These are phyloP conservation scores for Paramecium sexaurelia DNA, from an alignment of 73 alveolate genomes.

Conservation along the genomic window DNA sequence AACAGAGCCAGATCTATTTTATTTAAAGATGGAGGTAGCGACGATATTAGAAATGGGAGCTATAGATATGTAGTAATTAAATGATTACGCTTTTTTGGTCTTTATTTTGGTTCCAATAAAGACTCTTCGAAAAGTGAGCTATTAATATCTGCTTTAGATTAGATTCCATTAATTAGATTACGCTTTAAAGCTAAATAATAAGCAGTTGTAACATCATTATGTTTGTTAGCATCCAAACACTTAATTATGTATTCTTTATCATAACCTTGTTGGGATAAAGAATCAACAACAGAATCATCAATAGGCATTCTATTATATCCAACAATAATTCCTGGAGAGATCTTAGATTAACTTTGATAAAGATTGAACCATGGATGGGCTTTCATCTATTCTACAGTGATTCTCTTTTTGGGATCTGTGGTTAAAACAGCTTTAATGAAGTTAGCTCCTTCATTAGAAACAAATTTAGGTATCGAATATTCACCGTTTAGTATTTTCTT, in stretches of 20 bases:
- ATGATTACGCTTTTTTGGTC: conserved; percentile 60
- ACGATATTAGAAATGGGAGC: conserved; percentile 50
- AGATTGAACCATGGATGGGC: conserved; percentile 88
- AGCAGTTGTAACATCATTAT: conserved; percentile 81
- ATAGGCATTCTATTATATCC: conserved; percentile 90
- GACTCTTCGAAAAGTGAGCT: conserved; percentile 52
- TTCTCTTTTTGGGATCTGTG: conserved; percentile 90
- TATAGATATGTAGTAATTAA: not conserved
- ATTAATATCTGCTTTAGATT: conserved; percentile 75
- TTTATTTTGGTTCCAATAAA: conserved; percentile 59
- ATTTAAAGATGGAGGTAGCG: conserved; percentile 4
- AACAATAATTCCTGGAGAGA: conserved; percentile 80
- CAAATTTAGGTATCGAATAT: conserved; percentile 84
- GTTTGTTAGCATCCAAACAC: conserved; percentile 78
- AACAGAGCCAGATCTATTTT: conserved; percentile 51
- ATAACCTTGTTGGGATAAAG: conserved; percentile 67
- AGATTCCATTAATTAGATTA: conserved; percentile 73
- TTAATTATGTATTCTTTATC: conserved; percentile 69
- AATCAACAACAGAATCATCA: conserved; percentile 80
- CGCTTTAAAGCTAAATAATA: conserved; percentile 78
- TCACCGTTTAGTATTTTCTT: conserved; percentile 90
- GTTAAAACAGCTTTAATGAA: conserved; percentile 79
- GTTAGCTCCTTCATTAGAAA: conserved; percentile 87
- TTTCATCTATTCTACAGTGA: conserved; percentile 84
- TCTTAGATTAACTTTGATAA: conserved; percentile 61